Conservation (phyloP, 768 basidiomycete species). For the Chiua virens region DNA sequence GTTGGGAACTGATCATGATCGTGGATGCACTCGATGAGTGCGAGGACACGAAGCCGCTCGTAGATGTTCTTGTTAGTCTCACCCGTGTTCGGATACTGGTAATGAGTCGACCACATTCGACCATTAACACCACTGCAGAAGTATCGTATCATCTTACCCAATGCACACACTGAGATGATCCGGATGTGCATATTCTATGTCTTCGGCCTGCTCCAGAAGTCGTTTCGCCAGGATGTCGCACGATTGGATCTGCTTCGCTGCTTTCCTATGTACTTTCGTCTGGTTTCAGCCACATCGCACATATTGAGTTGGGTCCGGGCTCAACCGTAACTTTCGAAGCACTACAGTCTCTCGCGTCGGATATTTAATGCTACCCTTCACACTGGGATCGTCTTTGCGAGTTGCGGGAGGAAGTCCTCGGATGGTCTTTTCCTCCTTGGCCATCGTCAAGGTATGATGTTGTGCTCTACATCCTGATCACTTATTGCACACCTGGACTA, state of each 20-base stretch:
- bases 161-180: background rate
- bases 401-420: background rate
- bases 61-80: background rate
- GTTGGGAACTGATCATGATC: background rate
- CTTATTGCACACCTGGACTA: background rate
- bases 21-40: constrained; percentile 6
- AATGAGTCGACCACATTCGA: background rate
- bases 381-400: background rate
- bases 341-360: background rate
- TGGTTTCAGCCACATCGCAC: background rate
- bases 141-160: background rate
- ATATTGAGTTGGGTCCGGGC: background rate
- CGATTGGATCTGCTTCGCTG: background rate
- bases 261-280: background rate
- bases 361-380: background rate
- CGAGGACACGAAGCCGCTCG: background rate
- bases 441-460: background rate
- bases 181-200: background rate
- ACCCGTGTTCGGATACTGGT: background rate
- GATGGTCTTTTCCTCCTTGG: background rate
- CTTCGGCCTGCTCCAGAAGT: background rate
- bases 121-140: background rate
- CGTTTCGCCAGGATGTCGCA: too few relatives aligned
- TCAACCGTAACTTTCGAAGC: background rate
- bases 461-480: background rate